Conservation (phyloP, 306 rosid species). For the Medicago truncatula region MtrunA17r5.0-ANR NC_053047.1:7434001-7434500, state of each 20-base stretch:
- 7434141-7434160: slow-evolving; percentile 51
- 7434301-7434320: slow-evolving; percentile 73
- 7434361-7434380: slow-evolving; percentile 8
- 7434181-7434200: slow-evolving; percentile 52
- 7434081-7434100: slow-evolving; percentile 59
- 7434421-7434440: neutral
- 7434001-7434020: neutral
- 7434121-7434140: slow-evolving; percentile 46
- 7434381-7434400: slow-evolving; percentile 2
- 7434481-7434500: neutral
- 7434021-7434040: slow-evolving; percentile 42
- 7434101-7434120: slow-evolving; percentile 55
- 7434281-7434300: slow-evolving; percentile 56
- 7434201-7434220: slow-evolving; percentile 50
- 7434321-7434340: slow-evolving; percentile 67
- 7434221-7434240: slow-evolving; percentile 57
- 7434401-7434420: neutral
- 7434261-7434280: slow-evolving; percentile 54
- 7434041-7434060: slow-evolving; percentile 36
- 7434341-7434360: neutral
- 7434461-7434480: neutral
- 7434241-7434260: slow-evolving; percentile 48
- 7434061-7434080: slow-evolving; percentile 71
- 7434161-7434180: slow-evolving; percentile 47
- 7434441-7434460: neutral